phyloP scores from a whole-genome alignment of 768 basidiomycete genomes.

The Boletus pseudopeckii region DNA sequence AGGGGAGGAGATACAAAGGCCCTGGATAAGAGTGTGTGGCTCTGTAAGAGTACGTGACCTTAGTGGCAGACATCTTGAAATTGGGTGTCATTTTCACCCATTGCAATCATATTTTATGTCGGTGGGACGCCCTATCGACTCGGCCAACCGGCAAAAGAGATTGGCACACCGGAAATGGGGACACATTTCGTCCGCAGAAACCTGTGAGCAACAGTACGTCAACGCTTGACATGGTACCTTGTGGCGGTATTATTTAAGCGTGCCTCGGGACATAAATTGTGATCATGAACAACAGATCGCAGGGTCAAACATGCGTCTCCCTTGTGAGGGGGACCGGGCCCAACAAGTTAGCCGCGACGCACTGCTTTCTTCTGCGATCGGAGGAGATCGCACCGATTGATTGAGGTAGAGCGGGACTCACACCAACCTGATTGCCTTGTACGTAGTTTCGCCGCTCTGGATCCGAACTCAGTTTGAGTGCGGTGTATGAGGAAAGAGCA shows the following conservation, averaged over 20 bases:
- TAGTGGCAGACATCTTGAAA: neutral
- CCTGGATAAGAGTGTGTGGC: slow-evolving; percentile 15
- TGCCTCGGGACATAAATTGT: neutral
- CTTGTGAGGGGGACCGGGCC: neutral
- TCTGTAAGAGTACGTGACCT: slow-evolving; percentile 4
- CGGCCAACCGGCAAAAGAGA: neutral
- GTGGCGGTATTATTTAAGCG: neutral
- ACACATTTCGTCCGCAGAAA: too few relatives aligned
- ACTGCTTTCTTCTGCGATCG: neutral
- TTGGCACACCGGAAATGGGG: neutral
- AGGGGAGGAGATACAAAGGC: slow-evolving; percentile 22
- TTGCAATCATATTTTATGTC: neutral
- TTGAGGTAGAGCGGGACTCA: neutral
- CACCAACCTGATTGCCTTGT: neutral
- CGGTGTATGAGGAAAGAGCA: too few relatives aligned
- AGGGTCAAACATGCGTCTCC: neutral
- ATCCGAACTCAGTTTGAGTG: too few relatives aligned
- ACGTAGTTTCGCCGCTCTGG: neutral
- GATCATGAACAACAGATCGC: neutral
- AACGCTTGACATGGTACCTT: neutral
- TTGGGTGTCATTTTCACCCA: neutral
- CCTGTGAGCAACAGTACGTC: neutral
- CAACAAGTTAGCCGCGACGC: neutral
- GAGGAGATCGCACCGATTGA: neutral
- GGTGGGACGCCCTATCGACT: neutral